Evolutionary conservation across 768 basidiomycete genomes (phyloP), one percentile per base, ranked within the genome.

Genomic region (Suillus spraguei): DNA sequence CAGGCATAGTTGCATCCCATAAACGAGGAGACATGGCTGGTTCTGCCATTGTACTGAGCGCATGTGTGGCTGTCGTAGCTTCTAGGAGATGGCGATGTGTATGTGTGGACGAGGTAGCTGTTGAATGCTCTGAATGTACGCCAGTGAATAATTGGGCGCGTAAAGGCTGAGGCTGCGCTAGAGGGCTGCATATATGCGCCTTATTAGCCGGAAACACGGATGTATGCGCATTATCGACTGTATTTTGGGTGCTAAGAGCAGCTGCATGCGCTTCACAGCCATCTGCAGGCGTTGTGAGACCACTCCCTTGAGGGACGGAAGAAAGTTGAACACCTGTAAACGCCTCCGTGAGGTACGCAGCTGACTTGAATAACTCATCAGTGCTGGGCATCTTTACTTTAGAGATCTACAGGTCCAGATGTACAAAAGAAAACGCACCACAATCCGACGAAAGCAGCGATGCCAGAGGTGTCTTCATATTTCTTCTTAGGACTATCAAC

Each of bases 291-390:
- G 10, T 5, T 10, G 24, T 39, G 38, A 16, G 24, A 39, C 10
- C 17, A 24, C 38, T 39, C 10, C 38, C 16, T 5, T 9, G 38
- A 28, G 55, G 55, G 28, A 24, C 24, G 28, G 17, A 39, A 39
- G 69, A 68, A 8, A 72, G 64, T 22, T 68, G 73, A n/a, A 69
- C 67, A 17, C 74, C 73, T 36, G 71, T 76, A 33, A 86, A 86
- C 14, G 87, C 82, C 69, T 93, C 91, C 0, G 91, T 88, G 62
- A 93, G 81, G 67, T 89, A 92, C 7, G 88, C 87, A 13, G 89
- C 85, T 1, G 90, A 82, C 74, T 92, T 92, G 78, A 87, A 85
- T 46, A 92, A 82, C 69, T 93, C 91, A 69, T 93, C 91, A 7
- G 88, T 82, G 66, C 91, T 92, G 64, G 13, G 38, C 1, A 28